A percentile compares a stretch with the other conserved stretches of the same genome.
phyloP scores from a whole-genome alignment of 257 asterid genomes.

The Gentiana macrophylla region DNA sequence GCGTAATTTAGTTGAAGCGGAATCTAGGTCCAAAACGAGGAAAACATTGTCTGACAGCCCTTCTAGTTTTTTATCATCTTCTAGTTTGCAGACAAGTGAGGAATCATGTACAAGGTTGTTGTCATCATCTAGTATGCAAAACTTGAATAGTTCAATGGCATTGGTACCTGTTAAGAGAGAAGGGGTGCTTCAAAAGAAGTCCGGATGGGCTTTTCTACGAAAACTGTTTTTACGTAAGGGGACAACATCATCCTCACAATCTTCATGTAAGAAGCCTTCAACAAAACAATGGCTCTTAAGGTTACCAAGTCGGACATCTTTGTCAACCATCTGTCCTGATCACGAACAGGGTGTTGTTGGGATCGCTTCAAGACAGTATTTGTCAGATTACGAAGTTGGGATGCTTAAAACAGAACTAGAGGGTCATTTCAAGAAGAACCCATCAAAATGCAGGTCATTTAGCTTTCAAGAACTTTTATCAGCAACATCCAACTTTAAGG shows the following conservation, averaged over 20 bases:
- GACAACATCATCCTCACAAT: slow-evolving; percentile 19
- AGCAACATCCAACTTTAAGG: slow-evolving; percentile 55
- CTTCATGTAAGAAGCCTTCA: slow-evolving; percentile 37
- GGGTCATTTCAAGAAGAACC: slow-evolving; percentile 44
- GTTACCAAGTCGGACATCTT: slow-evolving; percentile 48
- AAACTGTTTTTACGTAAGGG: slow-evolving; percentile 29
- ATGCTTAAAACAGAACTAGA: slow-evolving; percentile 38
- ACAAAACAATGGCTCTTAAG: slow-evolving; percentile 37
- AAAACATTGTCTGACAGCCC: slow-evolving; percentile 31
- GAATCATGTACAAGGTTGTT: slow-evolving; percentile 10
- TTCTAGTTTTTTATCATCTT: slow-evolving; percentile 21
- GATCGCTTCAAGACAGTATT: slow-evolving; percentile 14
- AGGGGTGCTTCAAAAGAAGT: slow-evolving; percentile 25
- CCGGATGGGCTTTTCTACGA: slow-evolving; percentile 60
- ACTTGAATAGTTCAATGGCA: slow-evolving; percentile 35
- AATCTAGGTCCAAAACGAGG: slow-evolving; percentile 34
- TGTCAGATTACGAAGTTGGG: slow-evolving; percentile 9
- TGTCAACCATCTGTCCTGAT: slow-evolving; percentile 61
- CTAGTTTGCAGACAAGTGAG: slow-evolving; percentile 9
- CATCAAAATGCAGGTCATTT: slow-evolving; percentile 42
- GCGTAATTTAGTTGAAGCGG: slow-evolving; percentile 1
- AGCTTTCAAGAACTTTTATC: slow-evolving; percentile 58
- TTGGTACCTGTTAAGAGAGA: slow-evolving; percentile 41
- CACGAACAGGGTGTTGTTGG: slow-evolving; percentile 39
- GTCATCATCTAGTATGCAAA: slow-evolving; percentile 13